Conservation (phyloP, 2,329 filamentous ascomycete genomes). For the Curvularia hawaiiensis region DNA sequence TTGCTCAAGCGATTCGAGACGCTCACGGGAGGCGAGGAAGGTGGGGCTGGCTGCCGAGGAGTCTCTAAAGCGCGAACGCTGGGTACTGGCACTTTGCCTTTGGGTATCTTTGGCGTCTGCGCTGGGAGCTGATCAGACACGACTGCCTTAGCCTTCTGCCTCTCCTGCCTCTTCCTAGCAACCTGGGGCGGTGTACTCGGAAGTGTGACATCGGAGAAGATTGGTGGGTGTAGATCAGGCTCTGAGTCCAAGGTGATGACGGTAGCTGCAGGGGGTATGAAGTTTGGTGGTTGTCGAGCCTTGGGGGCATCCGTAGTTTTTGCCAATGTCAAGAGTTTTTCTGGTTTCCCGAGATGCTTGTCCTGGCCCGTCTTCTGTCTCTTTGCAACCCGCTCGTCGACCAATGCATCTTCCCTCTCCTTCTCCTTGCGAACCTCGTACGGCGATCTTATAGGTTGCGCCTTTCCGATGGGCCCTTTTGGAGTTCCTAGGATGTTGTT, state of each 20-base stretch:
- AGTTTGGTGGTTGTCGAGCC: slow-evolving; percentile 20
- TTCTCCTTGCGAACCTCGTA: slow-evolving; percentile 60
- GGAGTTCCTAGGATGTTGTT: slow-evolving; percentile 69
- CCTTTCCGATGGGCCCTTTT: slow-evolving; percentile 67
- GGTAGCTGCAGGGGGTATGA: slow-evolving; percentile 32
- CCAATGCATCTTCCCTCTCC: slow-evolving; percentile 36
- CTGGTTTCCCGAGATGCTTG: slow-evolving; percentile 17
- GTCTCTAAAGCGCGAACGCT: slow-evolving; percentile 29
- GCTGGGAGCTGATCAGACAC: slow-evolving; percentile 7
- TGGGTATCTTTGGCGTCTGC: slow-evolving; percentile 31
- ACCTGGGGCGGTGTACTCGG: slow-evolving; percentile 27
- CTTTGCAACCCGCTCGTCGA: slow-evolving; percentile 46
- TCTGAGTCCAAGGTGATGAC: slow-evolving; percentile 48
- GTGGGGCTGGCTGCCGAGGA: slow-evolving; percentile 30
- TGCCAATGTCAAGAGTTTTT: slow-evolving; percentile 27
- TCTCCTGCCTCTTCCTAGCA: slow-evolving; percentile 1
- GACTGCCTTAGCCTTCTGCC: slow-evolving; percentile 3
- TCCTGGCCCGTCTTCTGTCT: slow-evolving; percentile 41
- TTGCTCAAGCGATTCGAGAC: slow-evolving; percentile 45
- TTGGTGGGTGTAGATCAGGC: slow-evolving; percentile 21
- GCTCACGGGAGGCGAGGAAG: slow-evolving; percentile 47
- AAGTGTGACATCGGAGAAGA: slow-evolving; percentile 32
- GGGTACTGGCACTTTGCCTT: slow-evolving; percentile 34
- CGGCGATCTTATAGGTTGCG: slow-evolving; percentile 66
- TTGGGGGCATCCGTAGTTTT: slow-evolving; percentile 33